Evolutionary conservation across 768 basidiomycete genomes (phyloP).

Genomic region (Phallus indusiatus): DNA sequence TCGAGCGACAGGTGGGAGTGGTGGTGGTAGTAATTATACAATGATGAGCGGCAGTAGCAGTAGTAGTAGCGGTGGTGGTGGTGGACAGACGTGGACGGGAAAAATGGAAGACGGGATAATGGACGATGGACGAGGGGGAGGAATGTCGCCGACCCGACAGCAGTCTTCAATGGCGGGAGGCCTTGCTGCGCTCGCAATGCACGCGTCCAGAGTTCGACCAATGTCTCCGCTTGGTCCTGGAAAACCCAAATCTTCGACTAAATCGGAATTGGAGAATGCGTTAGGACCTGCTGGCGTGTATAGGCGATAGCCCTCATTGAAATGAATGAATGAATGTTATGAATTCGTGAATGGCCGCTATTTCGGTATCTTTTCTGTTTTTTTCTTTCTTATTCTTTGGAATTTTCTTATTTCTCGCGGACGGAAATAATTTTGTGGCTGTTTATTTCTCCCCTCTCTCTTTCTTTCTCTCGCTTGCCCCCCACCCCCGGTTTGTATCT

Average conservation of each 20-base stretch:
- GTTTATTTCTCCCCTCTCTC: background rate
- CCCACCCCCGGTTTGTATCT: no score
- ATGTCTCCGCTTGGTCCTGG: conserved; percentile 3
- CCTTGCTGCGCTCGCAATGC: conserved; percentile 9
- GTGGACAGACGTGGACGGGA: background rate
- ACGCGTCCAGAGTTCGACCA: conserved; percentile 5
- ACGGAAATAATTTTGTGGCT: background rate
- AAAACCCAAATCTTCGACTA: background rate
- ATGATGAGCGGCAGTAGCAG: background rate
- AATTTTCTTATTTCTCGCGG: background rate
- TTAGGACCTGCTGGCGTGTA: background rate
- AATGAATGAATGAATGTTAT: background rate
- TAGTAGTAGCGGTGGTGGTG: background rate
- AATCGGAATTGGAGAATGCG: conserved; percentile 8
- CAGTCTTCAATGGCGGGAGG: background rate
- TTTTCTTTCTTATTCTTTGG: background rate
- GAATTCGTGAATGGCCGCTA: background rate
- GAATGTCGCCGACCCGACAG: background rate
- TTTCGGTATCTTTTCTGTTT: background rate
- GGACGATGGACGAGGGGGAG: background rate
- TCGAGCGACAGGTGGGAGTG: background rate
- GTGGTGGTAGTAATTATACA: background rate
- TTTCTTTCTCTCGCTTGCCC: background rate
- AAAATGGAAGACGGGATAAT: background rate
- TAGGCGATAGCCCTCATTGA: background rate